Evolutionary conservation across 768 basidiomycete species (phyloP), one percentile per base, ranked within the genome.

Genomic region (Xerocomus spinulosus): DNA sequence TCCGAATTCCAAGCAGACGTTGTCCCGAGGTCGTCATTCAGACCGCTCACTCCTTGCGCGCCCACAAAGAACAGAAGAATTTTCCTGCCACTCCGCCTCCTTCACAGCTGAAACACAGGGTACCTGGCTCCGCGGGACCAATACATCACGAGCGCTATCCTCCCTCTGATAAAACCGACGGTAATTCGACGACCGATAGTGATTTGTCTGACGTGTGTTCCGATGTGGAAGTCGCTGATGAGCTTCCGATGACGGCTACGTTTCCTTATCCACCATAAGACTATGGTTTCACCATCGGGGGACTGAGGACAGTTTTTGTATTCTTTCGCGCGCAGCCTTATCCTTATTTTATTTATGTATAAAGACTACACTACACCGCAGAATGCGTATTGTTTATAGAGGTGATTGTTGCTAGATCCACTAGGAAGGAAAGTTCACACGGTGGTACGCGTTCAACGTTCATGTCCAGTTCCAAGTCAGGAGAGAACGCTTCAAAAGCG

Each of bases 401-500:
- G 15, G 21, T 5, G 26, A 10, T 28, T 28, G n/a, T n/a, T n/a
- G n/a, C n/a, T n/a, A n/a, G n/a, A n/a, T n/a, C n/a, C n/a, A n/a
- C n/a, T n/a, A n/a, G n/a, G n/a, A n/a, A n/a, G n/a, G 23, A 18
- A 43, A 44, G 10, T 56, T 64, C 66, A 13, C 63, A 66, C 63
- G 66, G 46, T 29, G 8, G 26, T 51, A 42, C 57, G 48, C 59
- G 54, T 51, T 15, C 34, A 7, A 72, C 75, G 13, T 66, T 76
- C 26, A 42, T 42, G 24, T 75, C 77, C 29, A 67, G 73, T 32
- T 73, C 81, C 44, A 82, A 82, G 48, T 38, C 63, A 24, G 62
- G 55, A 32, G 70, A 48, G 15, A 53, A 29, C n/a, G 28, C 51
- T 10, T n/a, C 60, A n/a, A 67, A 69, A 44, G 53, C 45, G 8